phyloP scores from a whole-genome alignment of 208 protist species.

The Trypanosoma mega region DNA sequence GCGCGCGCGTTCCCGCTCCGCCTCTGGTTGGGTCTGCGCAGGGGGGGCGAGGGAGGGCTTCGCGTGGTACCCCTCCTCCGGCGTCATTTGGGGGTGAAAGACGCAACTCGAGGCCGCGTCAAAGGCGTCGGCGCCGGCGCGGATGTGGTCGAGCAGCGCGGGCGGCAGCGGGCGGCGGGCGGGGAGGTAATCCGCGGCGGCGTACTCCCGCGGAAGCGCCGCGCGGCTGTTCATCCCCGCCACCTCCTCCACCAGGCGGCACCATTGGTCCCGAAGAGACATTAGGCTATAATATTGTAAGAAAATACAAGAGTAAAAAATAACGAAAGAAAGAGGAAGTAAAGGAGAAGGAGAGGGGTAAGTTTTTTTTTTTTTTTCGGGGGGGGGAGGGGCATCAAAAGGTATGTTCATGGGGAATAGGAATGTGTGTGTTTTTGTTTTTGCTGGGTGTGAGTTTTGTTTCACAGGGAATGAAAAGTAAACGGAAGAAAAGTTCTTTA shows the following conservation, averaged over 20 bases:
- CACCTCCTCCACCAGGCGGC: conserved; percentile 49
- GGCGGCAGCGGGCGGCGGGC: conserved; percentile 22
- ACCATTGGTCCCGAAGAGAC: conserved; percentile 39
- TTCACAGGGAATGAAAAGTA: too few relatives aligned
- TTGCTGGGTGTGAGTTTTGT: too few relatives aligned
- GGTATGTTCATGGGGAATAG: not conserved
- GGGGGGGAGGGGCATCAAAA: not conserved
- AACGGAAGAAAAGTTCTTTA: too few relatives aligned
- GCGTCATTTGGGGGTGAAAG: conserved; percentile 62
- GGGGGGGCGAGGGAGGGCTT: not conserved
- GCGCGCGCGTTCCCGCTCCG: not conserved
- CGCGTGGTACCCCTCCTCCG: conserved; percentile 57
- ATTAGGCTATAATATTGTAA: not conserved
- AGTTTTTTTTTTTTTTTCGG: not conserved
- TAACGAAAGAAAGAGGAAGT: conserved; percentile 2
- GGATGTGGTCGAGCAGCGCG: conserved; percentile 40
- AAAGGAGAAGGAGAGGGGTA: not conserved
- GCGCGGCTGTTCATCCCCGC: conserved; percentile 52
- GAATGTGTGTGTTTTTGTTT: too few relatives aligned
- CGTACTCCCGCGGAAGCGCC: conserved; percentile 41
- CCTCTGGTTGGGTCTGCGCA: not conserved
- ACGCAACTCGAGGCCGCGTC: conserved; percentile 30
- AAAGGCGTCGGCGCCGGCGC: conserved; percentile 38
- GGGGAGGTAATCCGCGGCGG: conserved; percentile 33
- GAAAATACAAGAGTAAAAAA: conserved; percentile 2